phyloP scores from a whole-genome alignment of 2,329 filamentous ascomycete species.

The Pseudogymnoascus destructans region DNA sequence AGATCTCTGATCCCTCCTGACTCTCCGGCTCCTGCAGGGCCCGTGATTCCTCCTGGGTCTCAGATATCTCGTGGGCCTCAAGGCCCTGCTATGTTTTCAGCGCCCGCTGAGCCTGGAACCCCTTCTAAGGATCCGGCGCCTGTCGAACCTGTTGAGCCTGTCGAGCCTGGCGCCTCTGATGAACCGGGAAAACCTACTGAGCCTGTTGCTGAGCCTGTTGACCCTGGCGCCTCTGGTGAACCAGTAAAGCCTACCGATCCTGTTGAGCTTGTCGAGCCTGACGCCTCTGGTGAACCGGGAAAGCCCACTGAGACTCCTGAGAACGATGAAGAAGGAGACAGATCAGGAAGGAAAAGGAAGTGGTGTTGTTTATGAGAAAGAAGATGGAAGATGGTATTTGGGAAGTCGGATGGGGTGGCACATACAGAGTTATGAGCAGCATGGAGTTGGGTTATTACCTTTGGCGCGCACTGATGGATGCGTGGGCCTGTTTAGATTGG shows the following conservation, averaged over 20 bases:
- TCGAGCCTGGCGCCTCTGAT: not conserved
- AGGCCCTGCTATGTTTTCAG: not conserved
- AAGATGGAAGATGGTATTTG: not conserved
- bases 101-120: not conserved
- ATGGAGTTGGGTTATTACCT: not conserved
- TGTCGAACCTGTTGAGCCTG: too few relatives aligned
- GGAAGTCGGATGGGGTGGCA: not conserved
- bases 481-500: not conserved
- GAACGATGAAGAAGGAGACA: not conserved
- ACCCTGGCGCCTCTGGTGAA: too few relatives aligned
- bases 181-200: too few relatives aligned
- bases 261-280: not conserved
- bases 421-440: not conserved
- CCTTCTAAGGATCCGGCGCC: not conserved
- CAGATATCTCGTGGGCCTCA: not conserved
- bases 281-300: not conserved
- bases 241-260: not conserved
- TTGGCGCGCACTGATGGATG: not conserved
- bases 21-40: not conserved
- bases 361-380: not conserved
- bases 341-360: not conserved
- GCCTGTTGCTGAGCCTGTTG: too few relatives aligned
- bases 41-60: not conserved
- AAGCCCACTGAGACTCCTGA: not conserved
- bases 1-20: not conserved